Base-by-base conservation (phyloP, 108 stramenopile genomes). In the Licmophora abbreviata region DNA sequence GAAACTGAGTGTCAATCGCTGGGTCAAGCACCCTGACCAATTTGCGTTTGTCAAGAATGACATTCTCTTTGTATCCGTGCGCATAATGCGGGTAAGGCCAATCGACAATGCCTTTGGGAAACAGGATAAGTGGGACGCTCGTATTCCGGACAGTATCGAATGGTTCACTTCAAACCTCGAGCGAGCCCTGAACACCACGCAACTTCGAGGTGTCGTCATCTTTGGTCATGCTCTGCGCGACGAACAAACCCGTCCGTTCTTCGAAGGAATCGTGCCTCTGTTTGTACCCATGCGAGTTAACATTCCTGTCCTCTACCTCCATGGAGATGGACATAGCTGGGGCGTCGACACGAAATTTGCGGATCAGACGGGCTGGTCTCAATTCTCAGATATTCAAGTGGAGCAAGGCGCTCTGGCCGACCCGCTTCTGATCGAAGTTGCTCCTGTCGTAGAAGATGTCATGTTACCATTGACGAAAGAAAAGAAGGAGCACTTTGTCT, bases 271-370 rank as follows among this genome's bases (percentile, higher is more conserved):
- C 3, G 44, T 32, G 10, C 27, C 34, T 20, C 21, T 42, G 22
- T 53, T 46, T 28, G 58, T 42, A 18, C 35, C 27, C 26, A 47
- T 36, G 29, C 50, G 50, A 1, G 15, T n/a, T 18, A 7, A 40
- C 29, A 23, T 53, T 17, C 58, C 64, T 17, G 43, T 66, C 8
- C 2, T 66, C 3, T 66, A 66, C 44, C 9, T 66, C 11, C 64
- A 66, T 21, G 64, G 64, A 11, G 64, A 66, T 48, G 64, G 64
- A 15, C 64, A 66, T 51, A 41, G 43, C 7, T 66, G 64, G 64
- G 54, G 56, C 26, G 34, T 63, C 28, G 44, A 63, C 31, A 42
- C 30, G 26, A 63, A 55, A 40, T 24, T 63, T 1, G 17, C 29
- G n/a, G 29, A 51, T 14, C 62, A 63, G 28, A 34, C 56, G 1